Percentiles rank a stretch among this genome's conserved stretches.
Evolutionary conservation across 495 filamentous ascomycete species (phyloP).

Genomic region (Penicillium coffeae): DNA sequence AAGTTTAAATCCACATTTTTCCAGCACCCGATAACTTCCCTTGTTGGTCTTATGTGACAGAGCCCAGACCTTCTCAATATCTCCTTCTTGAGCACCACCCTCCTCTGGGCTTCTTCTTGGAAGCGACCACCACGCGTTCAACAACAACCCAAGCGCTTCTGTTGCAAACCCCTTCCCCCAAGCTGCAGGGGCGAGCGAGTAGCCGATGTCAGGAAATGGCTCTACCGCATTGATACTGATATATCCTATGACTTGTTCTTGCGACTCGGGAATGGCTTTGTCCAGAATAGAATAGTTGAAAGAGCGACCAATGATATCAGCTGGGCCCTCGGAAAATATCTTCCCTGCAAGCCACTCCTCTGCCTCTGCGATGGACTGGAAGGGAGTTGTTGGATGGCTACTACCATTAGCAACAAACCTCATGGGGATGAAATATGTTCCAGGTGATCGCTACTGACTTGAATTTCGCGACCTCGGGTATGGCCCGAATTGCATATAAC

Average conservation of each 20-base stretch:
- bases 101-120: conserved; percentile 2
- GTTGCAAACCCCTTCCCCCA: conserved; percentile 37
- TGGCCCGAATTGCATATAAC: conserved; percentile 15
- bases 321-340: conserved; percentile 12
- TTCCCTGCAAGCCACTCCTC: conserved; percentile 19
- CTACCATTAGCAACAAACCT: not conserved
- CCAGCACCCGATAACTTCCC: conserved; percentile 28
- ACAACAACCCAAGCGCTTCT: conserved; percentile 25
- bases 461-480: conserved; percentile 17
- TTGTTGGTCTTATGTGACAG: conserved; percentile 24
- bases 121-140: conserved; percentile 23
- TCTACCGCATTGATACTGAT: conserved; percentile 15
- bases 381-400: conserved; percentile 21
- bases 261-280: conserved; percentile 13
- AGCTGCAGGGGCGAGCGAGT: conserved; percentile 20
- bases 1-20: conserved; percentile 32
- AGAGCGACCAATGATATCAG: conserved; percentile 16
- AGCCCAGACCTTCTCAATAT: conserved; percentile 17
- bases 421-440: too few species aligned
- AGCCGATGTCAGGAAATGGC: conserved; percentile 31
- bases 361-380: conserved; percentile 17
- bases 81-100: not conserved
- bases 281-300: conserved; percentile 20
- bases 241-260: conserved; percentile 20
- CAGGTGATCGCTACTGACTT: conserved; percentile 9